Percentiles rank a stretch among this genome's conserved stretches.
These are phyloP conservation scores for Alternaria sp. DNA, from an alignment of 2,329 filamentous ascomycete species.

Conservation along the genomic window DNA sequence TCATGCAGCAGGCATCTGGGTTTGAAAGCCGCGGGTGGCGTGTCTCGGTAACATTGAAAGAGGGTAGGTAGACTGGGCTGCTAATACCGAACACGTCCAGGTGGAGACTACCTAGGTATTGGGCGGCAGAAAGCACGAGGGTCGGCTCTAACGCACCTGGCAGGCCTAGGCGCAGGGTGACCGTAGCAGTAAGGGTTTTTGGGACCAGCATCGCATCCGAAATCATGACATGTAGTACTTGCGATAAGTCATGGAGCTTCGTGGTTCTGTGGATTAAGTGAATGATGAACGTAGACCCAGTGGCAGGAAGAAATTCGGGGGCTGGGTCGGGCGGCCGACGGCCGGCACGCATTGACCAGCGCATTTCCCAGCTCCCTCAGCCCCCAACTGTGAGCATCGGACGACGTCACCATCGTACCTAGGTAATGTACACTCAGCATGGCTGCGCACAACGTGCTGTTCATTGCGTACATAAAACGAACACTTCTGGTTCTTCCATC, in stretches of 20 bases:
- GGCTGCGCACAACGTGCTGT: not conserved
- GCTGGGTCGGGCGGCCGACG: not conserved
- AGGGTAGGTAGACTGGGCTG: not conserved
- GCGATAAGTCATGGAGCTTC: not conserved
- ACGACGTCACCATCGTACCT: not conserved
- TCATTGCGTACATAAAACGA: too few relatives aligned
- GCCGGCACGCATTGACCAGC: not conserved
- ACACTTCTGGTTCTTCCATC: not conserved
- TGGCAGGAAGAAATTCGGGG: not conserved
- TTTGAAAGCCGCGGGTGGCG: not conserved
- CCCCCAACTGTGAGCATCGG: not conserved
- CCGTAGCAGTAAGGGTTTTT: not conserved
- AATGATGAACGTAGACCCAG: not conserved
- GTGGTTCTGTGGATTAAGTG: not conserved
- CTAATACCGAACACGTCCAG: not conserved
- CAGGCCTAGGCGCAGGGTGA: not conserved
- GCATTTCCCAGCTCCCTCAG: too few relatives aligned
- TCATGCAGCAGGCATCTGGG: not conserved
- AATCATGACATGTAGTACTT: not conserved
- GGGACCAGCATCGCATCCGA: not conserved
- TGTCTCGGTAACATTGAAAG: not conserved
- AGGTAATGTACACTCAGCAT: not conserved
- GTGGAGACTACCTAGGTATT: not conserved
- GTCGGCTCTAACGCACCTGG: not conserved
- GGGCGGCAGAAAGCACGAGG: not conserved